Conservation (phyloP, 371 early-diverging fungal genomes). For the Lichtheimia corymbifera region DNA sequence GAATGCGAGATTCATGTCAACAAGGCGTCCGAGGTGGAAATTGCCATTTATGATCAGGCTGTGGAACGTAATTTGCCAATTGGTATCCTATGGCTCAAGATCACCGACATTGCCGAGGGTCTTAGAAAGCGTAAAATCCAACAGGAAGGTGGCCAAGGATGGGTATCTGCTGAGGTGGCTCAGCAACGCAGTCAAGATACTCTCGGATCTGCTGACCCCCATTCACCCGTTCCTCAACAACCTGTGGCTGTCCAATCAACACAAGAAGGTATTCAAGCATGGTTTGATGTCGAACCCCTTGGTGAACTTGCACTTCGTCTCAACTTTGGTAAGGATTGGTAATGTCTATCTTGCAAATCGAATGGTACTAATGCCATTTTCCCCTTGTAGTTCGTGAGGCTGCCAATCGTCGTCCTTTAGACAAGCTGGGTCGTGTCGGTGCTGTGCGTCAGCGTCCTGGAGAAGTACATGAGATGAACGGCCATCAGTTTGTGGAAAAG, state of each 20-base stretch:
- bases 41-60: constrained; percentile 78
- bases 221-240: constrained; percentile 17
- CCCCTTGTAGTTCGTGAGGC: constrained; percentile 34
- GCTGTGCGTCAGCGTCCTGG: constrained; percentile 88
- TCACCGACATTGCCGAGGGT: constrained; percentile 80
- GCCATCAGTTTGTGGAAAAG: constrained; percentile 88
- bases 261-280: constrained; percentile 72
- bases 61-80: constrained; percentile 70
- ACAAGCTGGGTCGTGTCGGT: constrained; percentile 82
- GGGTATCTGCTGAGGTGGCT: constrained; percentile 50
- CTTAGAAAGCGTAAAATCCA: constrained; percentile 70
- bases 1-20: constrained; percentile 84
- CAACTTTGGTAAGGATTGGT: constrained; percentile 65
- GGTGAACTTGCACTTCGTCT: constrained; percentile 84
- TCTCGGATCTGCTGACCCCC: background rate
- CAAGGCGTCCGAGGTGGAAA: constrained; percentile 90
- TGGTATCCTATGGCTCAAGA: constrained; percentile 83
- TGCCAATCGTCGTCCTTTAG: constrained; percentile 61
- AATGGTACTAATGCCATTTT: background rate
- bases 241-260: constrained; percentile 18
- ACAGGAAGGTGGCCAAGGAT: constrained; percentile 55
- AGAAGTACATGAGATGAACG: constrained; percentile 82
- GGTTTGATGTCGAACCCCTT: constrained; percentile 92
- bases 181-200: constrained; percentile 29
- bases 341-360: background rate